Conservation (phyloP, 257 asterid species). For the Solanum boliviense region DNA sequence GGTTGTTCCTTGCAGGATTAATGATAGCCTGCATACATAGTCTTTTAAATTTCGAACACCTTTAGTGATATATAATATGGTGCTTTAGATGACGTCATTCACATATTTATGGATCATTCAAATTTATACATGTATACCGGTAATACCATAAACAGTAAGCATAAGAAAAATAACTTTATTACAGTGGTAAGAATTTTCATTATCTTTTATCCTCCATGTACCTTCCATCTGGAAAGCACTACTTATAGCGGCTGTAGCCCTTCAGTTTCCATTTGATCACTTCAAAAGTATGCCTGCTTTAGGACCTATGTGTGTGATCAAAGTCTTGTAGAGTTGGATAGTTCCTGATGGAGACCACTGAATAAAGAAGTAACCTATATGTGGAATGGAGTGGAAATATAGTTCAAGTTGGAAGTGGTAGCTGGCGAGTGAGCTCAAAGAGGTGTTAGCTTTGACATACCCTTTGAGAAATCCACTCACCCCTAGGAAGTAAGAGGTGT, state of each 20-base stretch:
- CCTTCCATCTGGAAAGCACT: neutral
- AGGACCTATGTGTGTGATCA: neutral
- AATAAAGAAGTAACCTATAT: neutral
- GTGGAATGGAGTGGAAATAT: neutral
- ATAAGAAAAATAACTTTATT: neutral
- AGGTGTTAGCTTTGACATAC: neutral
- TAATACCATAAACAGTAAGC: neutral
- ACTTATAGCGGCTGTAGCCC: neutral
- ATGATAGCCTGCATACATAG: neutral
- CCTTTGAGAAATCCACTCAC: neutral
- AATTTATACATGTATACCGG: neutral
- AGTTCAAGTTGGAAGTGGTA: neutral
- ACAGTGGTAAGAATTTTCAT: neutral
- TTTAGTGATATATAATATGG: neutral
- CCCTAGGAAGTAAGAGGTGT: neutral
- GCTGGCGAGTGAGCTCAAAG: neutral
- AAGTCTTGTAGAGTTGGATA: neutral
- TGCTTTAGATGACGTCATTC: neutral
- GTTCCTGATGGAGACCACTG: neutral
- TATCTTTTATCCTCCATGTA: neutral
- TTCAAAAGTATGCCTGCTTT: neutral
- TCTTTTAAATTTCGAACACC: neutral
- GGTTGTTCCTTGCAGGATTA: neutral
- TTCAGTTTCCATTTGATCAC: constrained; percentile 1
- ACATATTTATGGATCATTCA: neutral